These are phyloP conservation scores for Fomitopsis pinicola DNA, from an alignment of 1,284 basidiomycete species.

Conservation along the genomic window DNA sequence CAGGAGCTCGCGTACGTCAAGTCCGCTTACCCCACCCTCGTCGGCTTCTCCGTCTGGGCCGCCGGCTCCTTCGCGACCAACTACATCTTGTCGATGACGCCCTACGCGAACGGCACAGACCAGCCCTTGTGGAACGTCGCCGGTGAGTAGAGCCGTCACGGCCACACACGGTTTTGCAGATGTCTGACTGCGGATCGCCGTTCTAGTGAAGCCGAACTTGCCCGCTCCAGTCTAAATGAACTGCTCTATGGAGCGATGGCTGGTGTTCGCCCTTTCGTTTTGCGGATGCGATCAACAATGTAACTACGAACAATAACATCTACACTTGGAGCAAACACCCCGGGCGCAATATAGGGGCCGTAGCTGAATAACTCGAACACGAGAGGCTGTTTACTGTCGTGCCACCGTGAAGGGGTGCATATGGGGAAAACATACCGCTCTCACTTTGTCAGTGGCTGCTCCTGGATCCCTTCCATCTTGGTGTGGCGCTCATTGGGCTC, in stretches of 20 bases:
- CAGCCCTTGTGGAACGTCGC: constrained; percentile 33
- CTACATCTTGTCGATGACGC: constrained; percentile 33
- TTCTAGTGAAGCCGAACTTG: constrained; percentile 1
- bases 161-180: background rate
- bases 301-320: no score
- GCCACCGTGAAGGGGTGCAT: no score
- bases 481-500: no score
- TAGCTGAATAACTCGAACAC: no score
- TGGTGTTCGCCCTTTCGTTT: background rate
- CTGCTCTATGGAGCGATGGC: background rate
- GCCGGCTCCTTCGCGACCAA: constrained; percentile 35
- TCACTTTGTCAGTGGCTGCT: no score
- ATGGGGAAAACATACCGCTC: no score
- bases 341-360: no score
- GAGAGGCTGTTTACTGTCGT: no score
- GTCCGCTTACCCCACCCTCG: constrained; percentile 37
- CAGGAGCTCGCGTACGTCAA: constrained; percentile 45
- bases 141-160: constrained; percentile 13
- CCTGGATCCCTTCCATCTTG: no score
- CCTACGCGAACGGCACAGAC: constrained; percentile 33
- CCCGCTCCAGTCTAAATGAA: background rate
- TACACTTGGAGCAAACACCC: no score
- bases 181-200: background rate
- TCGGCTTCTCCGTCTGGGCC: constrained; percentile 48
- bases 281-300: background rate